Evolutionary conservation across 2,329 filamentous ascomycete genomes (phyloP).

Genomic region (Dactylellina parvicollis): DNA sequence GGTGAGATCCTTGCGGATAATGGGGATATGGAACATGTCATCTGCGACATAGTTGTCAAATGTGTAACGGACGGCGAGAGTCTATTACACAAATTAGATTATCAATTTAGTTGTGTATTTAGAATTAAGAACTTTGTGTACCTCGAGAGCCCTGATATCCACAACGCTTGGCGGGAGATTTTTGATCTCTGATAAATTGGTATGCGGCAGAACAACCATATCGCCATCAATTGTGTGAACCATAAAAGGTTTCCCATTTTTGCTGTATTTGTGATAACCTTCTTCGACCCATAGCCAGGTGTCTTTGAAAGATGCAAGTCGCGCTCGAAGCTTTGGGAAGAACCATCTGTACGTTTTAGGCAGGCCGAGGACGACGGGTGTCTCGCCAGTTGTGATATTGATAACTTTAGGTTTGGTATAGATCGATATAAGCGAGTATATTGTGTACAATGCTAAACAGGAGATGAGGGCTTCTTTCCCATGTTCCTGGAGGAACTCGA

Average conservation of each 20-base stretch:
- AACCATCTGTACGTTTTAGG: slow-evolving; percentile 43
- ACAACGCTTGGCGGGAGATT: slow-evolving; percentile 26
- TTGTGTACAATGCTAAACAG: slow-evolving; percentile 17
- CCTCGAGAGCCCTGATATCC: slow-evolving; percentile 39
- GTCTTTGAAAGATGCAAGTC: slow-evolving; percentile 23
- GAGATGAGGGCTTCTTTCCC: slow-evolving; percentile 13
- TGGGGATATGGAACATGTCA: slow-evolving; percentile 49
- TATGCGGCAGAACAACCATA: slow-evolving; percentile 36
- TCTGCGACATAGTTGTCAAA: slow-evolving; percentile 44
- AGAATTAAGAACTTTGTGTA: not conserved
- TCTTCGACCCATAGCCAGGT: slow-evolving; percentile 25
- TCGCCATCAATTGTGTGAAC: slow-evolving; percentile 41
- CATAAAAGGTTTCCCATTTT: slow-evolving; percentile 50
- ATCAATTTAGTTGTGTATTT: not conserved
- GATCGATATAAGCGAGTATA: slow-evolving; percentile 22
- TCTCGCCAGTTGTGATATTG: slow-evolving; percentile 30
- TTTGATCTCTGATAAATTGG: slow-evolving; percentile 33
- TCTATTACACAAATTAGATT: slow-evolving; percentile 20
- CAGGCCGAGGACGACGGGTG: slow-evolving; percentile 57
- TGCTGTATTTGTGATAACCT: slow-evolving; percentile 46
- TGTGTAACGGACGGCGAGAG: slow-evolving; percentile 41
- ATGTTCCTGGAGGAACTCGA: slow-evolving; percentile 25
- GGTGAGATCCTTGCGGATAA: slow-evolving; percentile 50
- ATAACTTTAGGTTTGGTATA: slow-evolving; percentile 30
- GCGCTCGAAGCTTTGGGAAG: slow-evolving; percentile 38